Evolutionary conservation across 768 basidiomycete species (phyloP), one percentile per base, ranked within the genome.

Genomic region (Pleurotus tuber-regium): DNA sequence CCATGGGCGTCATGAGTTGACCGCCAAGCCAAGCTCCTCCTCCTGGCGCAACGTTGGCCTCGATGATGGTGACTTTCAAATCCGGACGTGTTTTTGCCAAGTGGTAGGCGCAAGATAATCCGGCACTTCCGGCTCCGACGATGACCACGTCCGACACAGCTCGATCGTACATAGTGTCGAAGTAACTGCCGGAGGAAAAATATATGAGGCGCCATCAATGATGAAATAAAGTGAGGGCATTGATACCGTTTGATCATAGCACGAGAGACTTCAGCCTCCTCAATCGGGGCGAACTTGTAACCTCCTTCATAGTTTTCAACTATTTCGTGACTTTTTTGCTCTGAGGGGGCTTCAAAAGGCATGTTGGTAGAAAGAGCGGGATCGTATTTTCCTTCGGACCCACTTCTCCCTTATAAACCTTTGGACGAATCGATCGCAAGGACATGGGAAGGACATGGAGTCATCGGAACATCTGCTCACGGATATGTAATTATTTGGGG

Each of bases 1-100:
- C 87, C 87, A 89, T 89, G 0, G 86, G 80, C 1, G 81, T 82
- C 88, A 89, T 88, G 50, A 89, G 70, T 66, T 89, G 86, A 6
- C 86, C 86, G 25, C 86, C 86, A 31, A 89, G 76, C 87, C 87
- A 89, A 10, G 86, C 87, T 28, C 86, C 84, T 50, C 86, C 85
- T 47, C 86, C 85, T 1, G 87, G 88, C 1, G 88, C 83, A n/a
- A 90, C 87, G 57, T 78, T 83, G 16, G 88, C 88, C 67, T 89
- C 87, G 57, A 89, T 70, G 61, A 89, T 75, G 6, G 70, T 74
- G 52, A 75, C 66, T 59, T 81, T 83, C 46, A 83, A 62, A 57
- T 89, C 84, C 23, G 87, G 88, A 11, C 84, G 79, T 41, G 64
- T 74, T 54, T 73, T 84, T 7, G 82, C 85, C 44, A 92, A 75